Evolutionary conservation across 169 alveolate genomes (phyloP).

Genomic region (Plasmodium gonderi): DNA sequence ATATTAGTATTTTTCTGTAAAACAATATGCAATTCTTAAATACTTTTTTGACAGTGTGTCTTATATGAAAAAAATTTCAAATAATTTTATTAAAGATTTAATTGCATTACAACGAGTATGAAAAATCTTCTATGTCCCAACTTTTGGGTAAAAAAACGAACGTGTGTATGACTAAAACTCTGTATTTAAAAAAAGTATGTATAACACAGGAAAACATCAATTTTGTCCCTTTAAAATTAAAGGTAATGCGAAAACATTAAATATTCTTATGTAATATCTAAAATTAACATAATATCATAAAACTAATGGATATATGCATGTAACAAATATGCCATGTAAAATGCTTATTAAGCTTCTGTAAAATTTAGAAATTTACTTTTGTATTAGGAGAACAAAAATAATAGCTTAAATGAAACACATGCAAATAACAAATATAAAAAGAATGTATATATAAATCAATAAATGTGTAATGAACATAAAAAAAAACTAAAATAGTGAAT

Average conservation of each 20-base stretch:
- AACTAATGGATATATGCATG: neutral
- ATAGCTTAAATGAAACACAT: neutral
- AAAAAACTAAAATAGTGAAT: too few relatives aligned
- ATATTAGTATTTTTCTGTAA: neutral
- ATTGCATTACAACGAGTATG: neutral
- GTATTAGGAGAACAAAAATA: neutral
- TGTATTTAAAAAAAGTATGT: too few relatives aligned
- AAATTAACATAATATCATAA: neutral
- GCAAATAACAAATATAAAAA: neutral
- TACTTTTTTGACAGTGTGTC: neutral
- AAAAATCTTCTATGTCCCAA: neutral
- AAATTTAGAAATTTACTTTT: neutral
- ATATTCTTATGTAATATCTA: too few relatives aligned
- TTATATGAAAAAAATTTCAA: neutral
- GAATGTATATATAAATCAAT: neutral
- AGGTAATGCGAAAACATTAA: too few relatives aligned
- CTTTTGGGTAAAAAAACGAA: neutral
- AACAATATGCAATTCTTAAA: neutral
- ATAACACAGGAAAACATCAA: too few relatives aligned
- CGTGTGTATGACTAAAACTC: too few relatives aligned
- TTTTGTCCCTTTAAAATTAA: too few relatives aligned
- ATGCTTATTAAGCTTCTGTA: neutral
- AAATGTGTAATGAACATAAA: neutral
- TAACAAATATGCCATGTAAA: neutral
- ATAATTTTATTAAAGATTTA: neutral